Conservation (phyloP, 768 basidiomycete species). For the Mycena capillaripes region DNA sequence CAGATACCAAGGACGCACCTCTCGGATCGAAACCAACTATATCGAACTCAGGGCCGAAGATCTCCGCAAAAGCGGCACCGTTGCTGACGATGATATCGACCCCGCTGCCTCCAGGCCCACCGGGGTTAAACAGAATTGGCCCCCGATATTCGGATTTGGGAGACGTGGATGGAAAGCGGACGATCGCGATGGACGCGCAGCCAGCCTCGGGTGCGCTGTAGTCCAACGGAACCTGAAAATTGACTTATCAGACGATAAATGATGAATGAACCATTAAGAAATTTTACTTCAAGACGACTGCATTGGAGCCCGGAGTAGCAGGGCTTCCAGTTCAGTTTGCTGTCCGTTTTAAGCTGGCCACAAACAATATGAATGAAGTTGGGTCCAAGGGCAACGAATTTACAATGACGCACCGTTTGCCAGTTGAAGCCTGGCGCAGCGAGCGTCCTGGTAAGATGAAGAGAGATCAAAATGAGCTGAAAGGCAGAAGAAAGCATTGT, state of each 20-base stretch:
- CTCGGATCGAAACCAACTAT: constrained; percentile 27
- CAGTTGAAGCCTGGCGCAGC: not conserved
- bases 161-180: constrained; percentile 38
- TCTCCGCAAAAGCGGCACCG: not conserved
- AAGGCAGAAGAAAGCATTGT: not conserved
- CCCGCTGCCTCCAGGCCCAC: constrained; percentile 42
- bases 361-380: not conserved
- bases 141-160: constrained; percentile 39
- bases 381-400: not conserved
- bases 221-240: constrained; percentile 45
- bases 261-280: not conserved
- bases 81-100: constrained; percentile 26
- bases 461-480: not conserved
- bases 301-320: constrained; percentile 22
- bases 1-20: not conserved
- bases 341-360: not conserved
- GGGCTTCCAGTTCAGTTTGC: not conserved
- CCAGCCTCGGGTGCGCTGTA: constrained; percentile 37
- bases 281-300: constrained; percentile 17
- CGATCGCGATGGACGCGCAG: constrained; percentile 42
- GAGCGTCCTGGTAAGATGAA: not conserved
- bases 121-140: constrained; percentile 48
- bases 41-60: constrained; percentile 37
- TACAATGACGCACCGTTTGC: not conserved
- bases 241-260: not conserved